These are phyloP conservation scores for Phylloporus scabripes DNA, from an alignment of 768 basidiomycete genomes.

Conservation along the genomic window DNA sequence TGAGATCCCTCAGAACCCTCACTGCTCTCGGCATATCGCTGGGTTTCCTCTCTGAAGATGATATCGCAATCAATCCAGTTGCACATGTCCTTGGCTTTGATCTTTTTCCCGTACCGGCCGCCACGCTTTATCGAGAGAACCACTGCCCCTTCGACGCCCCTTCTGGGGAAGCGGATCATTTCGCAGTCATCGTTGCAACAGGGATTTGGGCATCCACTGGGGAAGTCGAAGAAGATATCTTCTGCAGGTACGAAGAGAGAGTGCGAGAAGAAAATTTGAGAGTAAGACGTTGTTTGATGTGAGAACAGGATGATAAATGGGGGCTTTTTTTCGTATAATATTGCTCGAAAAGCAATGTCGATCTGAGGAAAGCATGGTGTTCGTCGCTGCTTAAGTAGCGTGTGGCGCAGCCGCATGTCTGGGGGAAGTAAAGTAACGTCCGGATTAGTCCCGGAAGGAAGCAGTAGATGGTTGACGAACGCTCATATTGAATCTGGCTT, in stretches of 20 bases:
- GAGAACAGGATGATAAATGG: constrained; percentile 77
- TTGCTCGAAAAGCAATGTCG: constrained; percentile 70
- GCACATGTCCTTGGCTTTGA: constrained; percentile 63
- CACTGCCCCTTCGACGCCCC: constrained; percentile 54
- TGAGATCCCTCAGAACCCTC: constrained; percentile 46
- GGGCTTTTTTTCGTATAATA: constrained; percentile 69
- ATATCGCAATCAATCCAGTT: constrained; percentile 77
- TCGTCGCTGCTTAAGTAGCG: constrained; percentile 61
- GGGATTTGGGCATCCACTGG: constrained; percentile 73
- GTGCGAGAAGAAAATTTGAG: constrained; percentile 76
- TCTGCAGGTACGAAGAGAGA: constrained; percentile 63
- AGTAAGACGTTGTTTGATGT: constrained; percentile 74
- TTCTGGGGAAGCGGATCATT: constrained; percentile 73
- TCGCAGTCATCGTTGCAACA: constrained; percentile 79
- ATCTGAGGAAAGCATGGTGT: constrained; percentile 80
- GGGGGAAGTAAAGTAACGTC: background rate
- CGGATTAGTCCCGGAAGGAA: constrained; percentile 5
- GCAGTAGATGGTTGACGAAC: constrained; percentile 37
- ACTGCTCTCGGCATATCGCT: constrained; percentile 31
- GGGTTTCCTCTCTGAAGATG: constrained; percentile 46
- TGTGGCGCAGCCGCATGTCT: constrained; percentile 67
- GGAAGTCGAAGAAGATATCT: constrained; percentile 72
- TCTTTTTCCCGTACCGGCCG: constrained; percentile 42
- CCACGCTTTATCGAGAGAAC: constrained; percentile 61
- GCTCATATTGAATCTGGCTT: constrained; percentile 62